These are phyloP conservation scores for Litchi chinensis DNA, from an alignment of 345 rosid species.

Conservation along the genomic window DNA sequence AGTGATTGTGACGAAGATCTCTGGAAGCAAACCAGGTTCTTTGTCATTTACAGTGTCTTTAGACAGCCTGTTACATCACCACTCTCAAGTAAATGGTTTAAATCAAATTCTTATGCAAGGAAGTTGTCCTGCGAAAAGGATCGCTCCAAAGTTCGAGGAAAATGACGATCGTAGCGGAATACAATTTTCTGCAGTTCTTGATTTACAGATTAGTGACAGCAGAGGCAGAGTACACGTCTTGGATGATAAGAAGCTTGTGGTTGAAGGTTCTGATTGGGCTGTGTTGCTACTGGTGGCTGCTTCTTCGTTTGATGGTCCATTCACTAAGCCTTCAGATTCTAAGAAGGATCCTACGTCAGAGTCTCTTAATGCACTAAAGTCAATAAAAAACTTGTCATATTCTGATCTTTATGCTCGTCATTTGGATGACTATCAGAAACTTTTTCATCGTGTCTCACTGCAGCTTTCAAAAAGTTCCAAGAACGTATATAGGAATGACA, in stretches of 20 bases:
- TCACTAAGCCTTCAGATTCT: constrained; percentile 71
- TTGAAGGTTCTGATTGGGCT: constrained; percentile 80
- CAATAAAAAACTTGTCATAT: constrained; percentile 53
- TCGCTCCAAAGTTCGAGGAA: constrained; percentile 39
- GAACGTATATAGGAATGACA: constrained; percentile 18
- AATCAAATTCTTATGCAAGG: constrained; percentile 71
- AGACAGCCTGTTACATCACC: constrained; percentile 66
- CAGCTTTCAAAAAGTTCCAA: constrained; percentile 59
- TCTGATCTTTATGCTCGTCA: constrained; percentile 66
- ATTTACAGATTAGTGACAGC: constrained; percentile 62
- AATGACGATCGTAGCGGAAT: constrained; percentile 59
- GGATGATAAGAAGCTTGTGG: constrained; percentile 64
- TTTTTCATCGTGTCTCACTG: constrained; percentile 78
- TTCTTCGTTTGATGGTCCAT: constrained; percentile 89
- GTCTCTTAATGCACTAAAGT: constrained; percentile 40
- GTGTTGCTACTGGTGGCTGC: constrained; percentile 61
- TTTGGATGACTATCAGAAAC: constrained; percentile 74
- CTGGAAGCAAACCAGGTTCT: constrained; percentile 67
- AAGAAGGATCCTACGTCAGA: constrained; percentile 63
- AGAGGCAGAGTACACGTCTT: constrained; percentile 49
- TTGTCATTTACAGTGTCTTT: constrained; percentile 66
- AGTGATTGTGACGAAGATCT: constrained; percentile 63
- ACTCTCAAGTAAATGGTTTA: constrained; percentile 43
- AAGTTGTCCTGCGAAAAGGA: constrained; percentile 70
- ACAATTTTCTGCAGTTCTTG: constrained; percentile 68